Evolutionary conservation across 257 asterid species (phyloP).

Genomic region (Capsicum chinense): DNA sequence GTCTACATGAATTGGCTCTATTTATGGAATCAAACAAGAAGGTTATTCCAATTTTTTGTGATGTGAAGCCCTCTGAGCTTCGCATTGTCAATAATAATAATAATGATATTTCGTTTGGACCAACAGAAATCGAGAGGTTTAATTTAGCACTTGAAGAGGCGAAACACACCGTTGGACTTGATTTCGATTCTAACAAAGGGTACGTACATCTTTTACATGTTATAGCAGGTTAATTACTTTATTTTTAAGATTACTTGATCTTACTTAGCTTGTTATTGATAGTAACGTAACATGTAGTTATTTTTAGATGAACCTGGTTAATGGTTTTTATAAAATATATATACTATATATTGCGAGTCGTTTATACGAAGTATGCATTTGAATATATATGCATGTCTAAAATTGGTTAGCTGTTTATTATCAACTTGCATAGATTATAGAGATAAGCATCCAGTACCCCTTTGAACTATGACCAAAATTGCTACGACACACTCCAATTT

Average conservation of each 20-base stretch:
- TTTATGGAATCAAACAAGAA: slow-evolving; percentile 51
- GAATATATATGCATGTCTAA: neutral
- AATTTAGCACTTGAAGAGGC: slow-evolving; percentile 56
- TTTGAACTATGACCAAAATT: too few relatives aligned
- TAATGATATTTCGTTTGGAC: neutral
- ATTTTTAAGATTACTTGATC: neutral
- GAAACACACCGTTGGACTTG: slow-evolving; percentile 54
- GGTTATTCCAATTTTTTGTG: slow-evolving; percentile 56
- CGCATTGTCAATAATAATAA: slow-evolving; percentile 27
- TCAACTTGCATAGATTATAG: neutral
- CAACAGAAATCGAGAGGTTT: slow-evolving; percentile 42
- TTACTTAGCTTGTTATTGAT: neutral
- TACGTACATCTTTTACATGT: slow-evolving; percentile 16
- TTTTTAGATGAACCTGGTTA: neutral
- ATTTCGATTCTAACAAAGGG: slow-evolving; percentile 54
- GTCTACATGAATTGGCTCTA: slow-evolving; percentile 59
- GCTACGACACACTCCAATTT: too few relatives aligned
- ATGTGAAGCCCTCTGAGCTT: slow-evolving; percentile 59
- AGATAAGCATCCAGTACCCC: too few relatives aligned
- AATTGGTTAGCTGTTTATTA: neutral
- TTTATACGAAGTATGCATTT: neutral
- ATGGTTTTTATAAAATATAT: too few relatives aligned
- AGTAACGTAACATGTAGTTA: too few relatives aligned
- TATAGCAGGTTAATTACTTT: neutral
- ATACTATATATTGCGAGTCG: neutral